Base-by-base conservation (phyloP, 306 rosid genomes). In the Medicago arabica region DNA sequence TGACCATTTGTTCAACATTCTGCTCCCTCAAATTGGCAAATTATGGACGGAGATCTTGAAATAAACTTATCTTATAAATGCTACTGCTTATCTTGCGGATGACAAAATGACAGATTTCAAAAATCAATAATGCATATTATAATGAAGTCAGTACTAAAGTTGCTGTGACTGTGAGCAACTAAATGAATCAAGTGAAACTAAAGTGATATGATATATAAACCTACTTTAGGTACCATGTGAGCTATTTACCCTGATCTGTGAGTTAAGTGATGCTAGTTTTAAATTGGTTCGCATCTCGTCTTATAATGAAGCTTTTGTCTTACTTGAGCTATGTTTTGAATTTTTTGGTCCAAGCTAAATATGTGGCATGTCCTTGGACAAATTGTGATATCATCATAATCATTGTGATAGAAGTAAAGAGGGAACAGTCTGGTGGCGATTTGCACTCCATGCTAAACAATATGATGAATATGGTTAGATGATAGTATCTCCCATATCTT, bases 111-210 rank as follows among this genome's bases (percentile, higher is more conserved):
- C 40, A 73, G 28, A 64, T 23, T 77, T 18, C 4, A 67, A 65
- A 66, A 67, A 34, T 61, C 72, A 41, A 59, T 9, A 21, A 60
- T 44, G 62, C 69, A 57, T 18, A 38, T 53, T 47, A 79, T 39
- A 41, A 46, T 25, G 66, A 62, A 49, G 34, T 73, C 43, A 78
- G 69, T 47, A 69, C 38, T 19, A 40, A 73, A 55, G 44, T 17
- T 60, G 34, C 1, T 41, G 31, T 19, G n/a, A 69, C 1, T 41
- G 31, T 19, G n/a, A 69, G 53, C n/a, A 18, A 70, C 73, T 40
- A 83, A 53, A 62, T 61, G 69, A 25, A 60, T 60, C 31, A 51
- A 70, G 49, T 67, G 44, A 80, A 62, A 67, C 50, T 47, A 8
- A 67, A 63, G 63, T 53, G 39, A 67, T 50, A 64, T n/a, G n/a